Evolutionary conservation across 73 alveolate species (phyloP).

Genomic region (Durusdinium trenchii): DNA sequence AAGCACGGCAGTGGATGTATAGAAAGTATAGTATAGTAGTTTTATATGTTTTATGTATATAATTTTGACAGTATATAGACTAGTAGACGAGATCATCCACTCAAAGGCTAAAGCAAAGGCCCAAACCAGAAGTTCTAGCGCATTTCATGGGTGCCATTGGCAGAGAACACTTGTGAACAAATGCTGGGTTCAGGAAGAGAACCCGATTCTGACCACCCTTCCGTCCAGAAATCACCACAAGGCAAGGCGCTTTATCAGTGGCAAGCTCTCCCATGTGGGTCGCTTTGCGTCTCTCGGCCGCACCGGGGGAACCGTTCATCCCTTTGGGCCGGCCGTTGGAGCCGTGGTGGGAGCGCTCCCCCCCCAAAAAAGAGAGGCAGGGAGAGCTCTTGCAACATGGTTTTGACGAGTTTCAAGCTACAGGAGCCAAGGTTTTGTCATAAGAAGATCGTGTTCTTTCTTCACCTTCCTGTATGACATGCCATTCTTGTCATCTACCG

Average conservation of each 20-base stretch:
- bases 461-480: too few species aligned
- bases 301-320: background rate
- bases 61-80: background rate
- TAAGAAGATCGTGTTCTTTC: too few species aligned
- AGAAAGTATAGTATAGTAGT: too few species aligned
- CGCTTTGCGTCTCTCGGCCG: background rate
- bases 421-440: too few species aligned
- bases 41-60: too few species aligned
- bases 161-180: background rate
- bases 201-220: background rate
- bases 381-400: too few species aligned
- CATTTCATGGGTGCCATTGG: background rate
- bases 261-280: conserved; percentile 60
- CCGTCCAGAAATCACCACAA: background rate
- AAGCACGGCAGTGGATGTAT: too few species aligned
- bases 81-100: background rate
- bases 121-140: background rate
- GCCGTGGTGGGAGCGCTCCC: too few species aligned
- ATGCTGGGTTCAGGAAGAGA: background rate
- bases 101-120: background rate
- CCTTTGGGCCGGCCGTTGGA: too few species aligned
- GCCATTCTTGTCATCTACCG: too few species aligned
- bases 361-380: too few species aligned
- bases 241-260: conserved; percentile 83
- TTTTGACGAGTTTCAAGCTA: too few species aligned